Conservation (phyloP, 2,329 filamentous ascomycete genomes). For the Claviceps fusiformis region DNA sequence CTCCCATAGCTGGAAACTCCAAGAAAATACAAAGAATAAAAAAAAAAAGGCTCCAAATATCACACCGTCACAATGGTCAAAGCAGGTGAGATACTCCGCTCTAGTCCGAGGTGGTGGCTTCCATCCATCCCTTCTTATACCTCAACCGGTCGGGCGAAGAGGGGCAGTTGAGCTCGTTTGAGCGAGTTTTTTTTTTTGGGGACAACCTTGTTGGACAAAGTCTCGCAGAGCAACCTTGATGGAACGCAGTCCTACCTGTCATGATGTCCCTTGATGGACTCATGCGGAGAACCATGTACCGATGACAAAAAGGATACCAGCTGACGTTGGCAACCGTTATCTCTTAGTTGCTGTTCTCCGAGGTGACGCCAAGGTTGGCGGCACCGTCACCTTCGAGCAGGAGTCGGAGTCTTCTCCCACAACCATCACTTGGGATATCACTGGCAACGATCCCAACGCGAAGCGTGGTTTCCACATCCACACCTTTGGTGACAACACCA, state of each 20-base stretch:
- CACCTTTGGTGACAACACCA: slow-evolving; percentile 99
- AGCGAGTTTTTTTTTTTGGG: slow-evolving; percentile 34
- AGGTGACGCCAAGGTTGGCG: slow-evolving; percentile 91
- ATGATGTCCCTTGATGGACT: slow-evolving; percentile 20
- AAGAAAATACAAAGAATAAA: slow-evolving; percentile 7
- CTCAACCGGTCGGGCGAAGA: slow-evolving; percentile 4
- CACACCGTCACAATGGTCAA: slow-evolving; percentile 85
- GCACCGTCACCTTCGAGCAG: slow-evolving; percentile 94
- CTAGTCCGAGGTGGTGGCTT: neutral
- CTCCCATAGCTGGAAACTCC: slow-evolving; percentile 7
- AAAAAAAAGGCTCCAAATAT: slow-evolving; percentile 13
- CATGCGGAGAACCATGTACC: neutral
- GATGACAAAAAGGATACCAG: neutral
- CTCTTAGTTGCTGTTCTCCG: slow-evolving; percentile 81
- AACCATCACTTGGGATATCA: slow-evolving; percentile 83
- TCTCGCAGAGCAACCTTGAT: slow-evolving; percentile 29
- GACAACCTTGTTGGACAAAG: slow-evolving; percentile 10
- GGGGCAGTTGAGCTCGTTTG: slow-evolving; percentile 38
- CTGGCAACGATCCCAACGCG: slow-evolving; percentile 84
- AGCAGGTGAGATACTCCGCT: slow-evolving; percentile 55
- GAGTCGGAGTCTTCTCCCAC: slow-evolving; percentile 67
- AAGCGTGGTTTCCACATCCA: slow-evolving; percentile 98
- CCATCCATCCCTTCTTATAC: slow-evolving; percentile 11
- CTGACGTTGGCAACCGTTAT: slow-evolving; percentile 2
- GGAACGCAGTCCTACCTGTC: slow-evolving; percentile 13